Evolutionary conservation across 192 early-diverging fungal genomes (phyloP).

Genomic region (Podila epicladia): DNA sequence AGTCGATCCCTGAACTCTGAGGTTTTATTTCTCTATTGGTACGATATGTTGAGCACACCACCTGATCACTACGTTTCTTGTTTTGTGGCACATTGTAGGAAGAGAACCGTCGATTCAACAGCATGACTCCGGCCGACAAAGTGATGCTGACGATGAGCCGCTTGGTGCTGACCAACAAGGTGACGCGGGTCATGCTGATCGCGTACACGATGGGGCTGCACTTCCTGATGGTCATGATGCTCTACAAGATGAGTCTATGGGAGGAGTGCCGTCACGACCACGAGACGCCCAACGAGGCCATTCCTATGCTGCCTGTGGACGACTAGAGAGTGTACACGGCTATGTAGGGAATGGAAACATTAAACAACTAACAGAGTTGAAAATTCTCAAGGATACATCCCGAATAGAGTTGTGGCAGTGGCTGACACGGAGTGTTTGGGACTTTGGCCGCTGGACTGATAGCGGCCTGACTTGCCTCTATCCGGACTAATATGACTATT

Average conservation of each 20-base stretch:
- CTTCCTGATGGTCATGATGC: slow-evolving; percentile 77
- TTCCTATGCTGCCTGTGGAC: slow-evolving; percentile 42
- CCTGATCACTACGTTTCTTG: background rate
- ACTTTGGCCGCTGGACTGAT: too few species aligned
- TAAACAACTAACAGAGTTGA: too few species aligned
- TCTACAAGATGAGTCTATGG: slow-evolving; percentile 73
- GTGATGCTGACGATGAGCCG: slow-evolving; percentile 70
- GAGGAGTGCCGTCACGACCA: slow-evolving; percentile 73
- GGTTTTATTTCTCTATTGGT: too few species aligned
- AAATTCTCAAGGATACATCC: too few species aligned
- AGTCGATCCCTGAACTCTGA: too few species aligned
- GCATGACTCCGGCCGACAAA: slow-evolving; percentile 82
- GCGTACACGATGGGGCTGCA: slow-evolving; percentile 79
- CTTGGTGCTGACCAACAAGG: slow-evolving; percentile 73
- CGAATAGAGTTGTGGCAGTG: too few species aligned
- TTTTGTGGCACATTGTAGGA: slow-evolving; percentile 55
- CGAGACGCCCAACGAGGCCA: slow-evolving; percentile 56
- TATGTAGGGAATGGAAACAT: background rate
- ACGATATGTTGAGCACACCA: background rate
- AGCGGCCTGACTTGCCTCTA: too few species aligned
- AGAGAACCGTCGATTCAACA: slow-evolving; percentile 70
- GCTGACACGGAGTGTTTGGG: too few species aligned
- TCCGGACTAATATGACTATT: too few species aligned
- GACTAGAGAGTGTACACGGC: slow-evolving; percentile 1
- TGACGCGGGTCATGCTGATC: slow-evolving; percentile 73